Evolutionary conservation across 306 rosid genomes (phyloP), one percentile per base, ranked within the genome.

Genomic region (Carpinus viminea): DNA sequence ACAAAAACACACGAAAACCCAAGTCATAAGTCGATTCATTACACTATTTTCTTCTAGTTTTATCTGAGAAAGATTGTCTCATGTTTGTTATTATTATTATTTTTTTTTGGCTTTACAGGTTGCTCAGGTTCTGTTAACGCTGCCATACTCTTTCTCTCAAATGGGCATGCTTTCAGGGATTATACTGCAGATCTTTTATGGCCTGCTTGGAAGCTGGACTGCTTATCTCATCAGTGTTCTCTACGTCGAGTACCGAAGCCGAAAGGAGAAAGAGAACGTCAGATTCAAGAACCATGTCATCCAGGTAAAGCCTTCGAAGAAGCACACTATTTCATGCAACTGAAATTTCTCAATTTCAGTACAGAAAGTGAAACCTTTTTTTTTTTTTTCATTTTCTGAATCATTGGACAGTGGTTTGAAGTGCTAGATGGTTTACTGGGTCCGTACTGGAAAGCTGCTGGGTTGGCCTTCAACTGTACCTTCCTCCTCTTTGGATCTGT

Each of bases 211-310:
- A 18, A 91, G 98, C 83, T 94, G 98, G 98, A 92, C 98, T 69
- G 98, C 98, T 60, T 94, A 92, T 83, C 80, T 94, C 74, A 94
- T 94, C 69, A 94, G 98, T 82, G 61, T 91, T 86, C 97, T 94
- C 48, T 94, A 94, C 78, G 78, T 94, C 3, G 98, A 94, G 85
- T 92, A 88, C 83, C 86, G 98, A 75, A 94, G 70, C 79, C 83
- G 97, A 36, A 92, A 91, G 75, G 97, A 94, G 82, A 94, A 88
- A 55, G 97, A 94, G 86, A 91, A 91, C 76, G 93, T 90, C 87
- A 92, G 38, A 89, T 94, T 94, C 97, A 91, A 94, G 75, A 94
- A 94, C 88, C 98, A 94, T 84, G 97, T 92, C 78, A 94, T 94
- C 80, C 98, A 94, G 98, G 98, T 93, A 53, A 83, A 65, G 4